Conservation (phyloP, 73 alveolate species). For the Paramecium biaurelia region DNA sequence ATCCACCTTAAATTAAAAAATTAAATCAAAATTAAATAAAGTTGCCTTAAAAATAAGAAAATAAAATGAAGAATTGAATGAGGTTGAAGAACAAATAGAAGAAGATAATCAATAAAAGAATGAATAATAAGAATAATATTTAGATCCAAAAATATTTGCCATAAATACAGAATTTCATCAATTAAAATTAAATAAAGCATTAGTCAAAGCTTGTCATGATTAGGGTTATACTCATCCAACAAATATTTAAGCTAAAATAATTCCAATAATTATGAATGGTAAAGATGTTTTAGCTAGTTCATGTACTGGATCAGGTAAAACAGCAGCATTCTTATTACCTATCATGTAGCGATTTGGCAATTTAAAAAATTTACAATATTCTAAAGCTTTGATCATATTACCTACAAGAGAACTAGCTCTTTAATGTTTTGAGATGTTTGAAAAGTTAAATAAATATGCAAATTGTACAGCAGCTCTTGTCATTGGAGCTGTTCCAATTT, state of each 20-base stretch:
- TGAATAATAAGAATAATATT: background rate
- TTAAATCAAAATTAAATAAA: background rate
- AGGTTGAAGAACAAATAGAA: background rate
- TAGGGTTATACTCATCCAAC: constrained; percentile 97
- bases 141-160: constrained; percentile 29
- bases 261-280: constrained; percentile 94
- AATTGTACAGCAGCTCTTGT: constrained; percentile 81
- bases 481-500: constrained; percentile 88
- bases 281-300: constrained; percentile 97
- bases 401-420: constrained; percentile 98
- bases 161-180: background rate
- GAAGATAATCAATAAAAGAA: background rate
- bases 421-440: constrained; percentile 91
- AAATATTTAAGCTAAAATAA: constrained; percentile 91
- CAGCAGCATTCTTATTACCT: constrained; percentile 99
- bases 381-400: constrained; percentile 73
- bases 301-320: constrained; percentile 99
- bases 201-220: constrained; percentile 88
- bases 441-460: constrained; percentile 79
- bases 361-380: background rate
- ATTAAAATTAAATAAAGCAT: constrained; percentile 82
- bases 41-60: background rate
- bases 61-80: background rate
- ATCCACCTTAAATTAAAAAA: background rate
- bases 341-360: constrained; percentile 88